These are phyloP conservation scores for Penicillium sp. DNA, from an alignment of 2,329 filamentous ascomycete species.

Conservation along the genomic window DNA sequence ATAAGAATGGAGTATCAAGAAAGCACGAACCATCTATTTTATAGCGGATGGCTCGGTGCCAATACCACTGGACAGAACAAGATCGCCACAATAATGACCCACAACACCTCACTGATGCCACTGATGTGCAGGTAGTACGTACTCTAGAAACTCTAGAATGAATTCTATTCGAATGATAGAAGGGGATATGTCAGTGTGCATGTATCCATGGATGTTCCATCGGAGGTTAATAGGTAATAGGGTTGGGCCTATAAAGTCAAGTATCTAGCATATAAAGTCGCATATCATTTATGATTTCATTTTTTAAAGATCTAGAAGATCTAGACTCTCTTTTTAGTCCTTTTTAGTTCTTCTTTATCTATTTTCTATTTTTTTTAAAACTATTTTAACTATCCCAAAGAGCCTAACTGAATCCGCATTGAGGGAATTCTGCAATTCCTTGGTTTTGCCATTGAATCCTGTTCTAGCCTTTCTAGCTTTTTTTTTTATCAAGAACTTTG, in stretches of 20 bases:
- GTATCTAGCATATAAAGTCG: not conserved
- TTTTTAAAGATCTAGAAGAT: not conserved
- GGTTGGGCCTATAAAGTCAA: not conserved
- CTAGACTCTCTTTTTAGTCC: not conserved
- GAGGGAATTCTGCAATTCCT: not conserved
- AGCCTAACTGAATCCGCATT: not conserved
- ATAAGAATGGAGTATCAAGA: not conserved
- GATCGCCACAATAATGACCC: slow-evolving; percentile 18
- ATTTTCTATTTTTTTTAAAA: not conserved
- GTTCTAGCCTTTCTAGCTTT: not conserved
- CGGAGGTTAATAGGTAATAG: not conserved
- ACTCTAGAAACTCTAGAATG: slow-evolving; percentile 1
- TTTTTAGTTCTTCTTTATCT: not conserved
- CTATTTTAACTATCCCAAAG: not conserved
- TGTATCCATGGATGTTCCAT: not conserved
- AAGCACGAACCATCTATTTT: not conserved
- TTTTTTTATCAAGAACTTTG: too few relatives aligned
- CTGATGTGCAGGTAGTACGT: slow-evolving; percentile 16
- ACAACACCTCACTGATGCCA: slow-evolving; percentile 8
- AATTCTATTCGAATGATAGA: slow-evolving; percentile 1
- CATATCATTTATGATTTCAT: not conserved
- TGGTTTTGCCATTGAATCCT: not conserved
- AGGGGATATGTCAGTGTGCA: not conserved
- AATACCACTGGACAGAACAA: not conserved
- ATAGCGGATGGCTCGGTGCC: slow-evolving; percentile 1